Evolutionary conservation across 1,139 yeast genomes (phyloP).

Genomic region (Lodderomyces parapsilosis): DNA sequence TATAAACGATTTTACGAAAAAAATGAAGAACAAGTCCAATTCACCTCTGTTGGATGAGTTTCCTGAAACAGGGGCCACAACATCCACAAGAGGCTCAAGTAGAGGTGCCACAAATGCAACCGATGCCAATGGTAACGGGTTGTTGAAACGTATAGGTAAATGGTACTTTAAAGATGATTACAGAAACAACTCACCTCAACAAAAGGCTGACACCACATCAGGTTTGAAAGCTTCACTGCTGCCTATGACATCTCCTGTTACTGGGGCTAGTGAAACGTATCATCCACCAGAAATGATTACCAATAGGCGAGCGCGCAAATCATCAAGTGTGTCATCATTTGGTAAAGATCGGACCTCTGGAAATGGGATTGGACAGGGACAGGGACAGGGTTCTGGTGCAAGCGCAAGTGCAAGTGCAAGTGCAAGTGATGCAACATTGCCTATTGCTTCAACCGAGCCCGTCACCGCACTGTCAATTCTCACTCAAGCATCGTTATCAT

Average conservation of each 20-base stretch:
- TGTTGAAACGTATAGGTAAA: constrained; percentile 58
- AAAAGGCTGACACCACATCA: not conserved
- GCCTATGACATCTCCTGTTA: not conserved
- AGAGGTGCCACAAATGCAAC: not conserved
- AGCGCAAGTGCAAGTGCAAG: not conserved
- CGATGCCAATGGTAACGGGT: not conserved
- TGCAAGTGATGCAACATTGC: constrained; percentile 1
- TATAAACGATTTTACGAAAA: constrained; percentile 35
- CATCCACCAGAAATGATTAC: constrained; percentile 67
- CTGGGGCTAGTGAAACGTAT: constrained; percentile 24
- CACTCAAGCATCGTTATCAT: not conserved
- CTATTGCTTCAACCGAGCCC: constrained; percentile 2
- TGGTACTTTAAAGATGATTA: constrained; percentile 60
- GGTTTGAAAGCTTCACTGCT: not conserved
- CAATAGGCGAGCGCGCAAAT: constrained; percentile 44
- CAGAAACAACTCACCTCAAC: not conserved
- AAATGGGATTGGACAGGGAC: constrained; percentile 2
- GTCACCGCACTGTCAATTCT: not conserved
- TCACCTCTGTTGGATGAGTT: constrained; percentile 5
- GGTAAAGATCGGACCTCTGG: not conserved
- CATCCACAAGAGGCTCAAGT: constrained; percentile 2
- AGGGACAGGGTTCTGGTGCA: not conserved
- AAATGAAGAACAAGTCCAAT: constrained; percentile 29
- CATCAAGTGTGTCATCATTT: constrained; percentile 14
- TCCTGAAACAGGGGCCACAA: constrained; percentile 1